These are phyloP conservation scores for Esteya vermicola DNA, from an alignment of 2,329 filamentous ascomycete species.

Conservation along the genomic window DNA sequence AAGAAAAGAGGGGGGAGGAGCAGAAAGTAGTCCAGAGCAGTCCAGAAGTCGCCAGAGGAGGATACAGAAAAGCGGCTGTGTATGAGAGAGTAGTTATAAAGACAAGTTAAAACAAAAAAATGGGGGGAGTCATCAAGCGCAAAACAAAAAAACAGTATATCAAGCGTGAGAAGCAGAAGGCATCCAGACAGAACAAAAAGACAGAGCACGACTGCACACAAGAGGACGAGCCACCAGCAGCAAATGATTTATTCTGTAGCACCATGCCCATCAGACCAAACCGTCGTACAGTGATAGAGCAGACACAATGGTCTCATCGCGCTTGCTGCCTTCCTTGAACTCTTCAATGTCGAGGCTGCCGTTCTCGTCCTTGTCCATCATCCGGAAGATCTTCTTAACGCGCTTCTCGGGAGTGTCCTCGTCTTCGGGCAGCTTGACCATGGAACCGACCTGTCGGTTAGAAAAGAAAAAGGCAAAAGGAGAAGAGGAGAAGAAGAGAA, in stretches of 20 bases:
- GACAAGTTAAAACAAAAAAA: no score
- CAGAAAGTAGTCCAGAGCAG: no score
- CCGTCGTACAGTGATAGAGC: constrained; percentile 93
- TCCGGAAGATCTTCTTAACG: constrained; percentile 93
- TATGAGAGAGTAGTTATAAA: no score
- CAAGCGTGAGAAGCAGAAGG: neutral
- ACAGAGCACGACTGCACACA: neutral
- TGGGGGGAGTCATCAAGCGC: no score
- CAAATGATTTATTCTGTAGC: neutral
- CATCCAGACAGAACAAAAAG: neutral
- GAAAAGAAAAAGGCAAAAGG: neutral
- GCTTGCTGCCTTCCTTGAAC: constrained; percentile 98
- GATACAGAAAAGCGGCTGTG: neutral
- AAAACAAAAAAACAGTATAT: neutral
- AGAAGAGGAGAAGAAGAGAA: constrained; percentile 4
- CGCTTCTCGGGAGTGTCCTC: constrained; percentile 98
- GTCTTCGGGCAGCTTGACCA: constrained; percentile 97
- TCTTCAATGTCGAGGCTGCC: constrained; percentile 93
- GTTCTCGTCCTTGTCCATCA: constrained; percentile 99
- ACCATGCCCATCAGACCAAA: constrained; percentile 46
- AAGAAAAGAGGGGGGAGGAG: no score
- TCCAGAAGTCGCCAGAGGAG: neutral
- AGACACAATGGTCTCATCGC: constrained; percentile 96
- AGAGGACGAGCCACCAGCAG: neutral
- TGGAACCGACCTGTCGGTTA: constrained; percentile 67